Evolutionary conservation across 306 rosid species (phyloP).

Genomic region (Casuarina equisetifolia): DNA sequence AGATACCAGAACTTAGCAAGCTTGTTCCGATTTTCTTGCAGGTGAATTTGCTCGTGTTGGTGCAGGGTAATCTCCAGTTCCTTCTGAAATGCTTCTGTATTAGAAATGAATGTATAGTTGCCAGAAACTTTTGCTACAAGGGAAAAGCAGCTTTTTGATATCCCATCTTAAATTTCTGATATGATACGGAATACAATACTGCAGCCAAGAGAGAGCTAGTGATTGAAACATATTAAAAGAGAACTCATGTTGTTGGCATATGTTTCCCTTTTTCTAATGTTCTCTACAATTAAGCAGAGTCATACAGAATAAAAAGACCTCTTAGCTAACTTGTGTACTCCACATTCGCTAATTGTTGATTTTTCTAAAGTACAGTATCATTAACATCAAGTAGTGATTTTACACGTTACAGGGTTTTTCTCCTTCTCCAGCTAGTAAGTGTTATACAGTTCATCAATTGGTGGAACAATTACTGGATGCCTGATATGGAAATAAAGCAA

Average conservation of each 20-base stretch:
- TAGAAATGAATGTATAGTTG: constrained; percentile 1
- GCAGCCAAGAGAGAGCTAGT: not conserved
- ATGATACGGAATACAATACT: not conserved
- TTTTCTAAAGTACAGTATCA: not conserved
- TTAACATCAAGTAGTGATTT: constrained; percentile 19
- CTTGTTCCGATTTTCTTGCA: constrained; percentile 33
- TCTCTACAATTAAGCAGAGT: not conserved
- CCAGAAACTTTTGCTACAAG: not conserved
- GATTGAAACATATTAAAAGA: not conserved
- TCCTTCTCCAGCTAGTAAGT: constrained; percentile 69
- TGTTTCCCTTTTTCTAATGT: not conserved
- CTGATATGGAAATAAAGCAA: constrained; percentile 58
- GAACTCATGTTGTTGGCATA: not conserved
- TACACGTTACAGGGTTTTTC: constrained; percentile 44
- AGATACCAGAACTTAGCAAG: not conserved
- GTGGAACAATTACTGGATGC: constrained; percentile 92
- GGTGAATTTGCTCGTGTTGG: constrained; percentile 88
- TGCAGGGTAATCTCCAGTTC: constrained; percentile 62
- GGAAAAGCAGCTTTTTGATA: no score
- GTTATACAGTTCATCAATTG: constrained; percentile 76
- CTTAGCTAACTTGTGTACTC: not conserved
- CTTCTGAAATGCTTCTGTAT: constrained; percentile 11
- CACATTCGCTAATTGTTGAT: not conserved
- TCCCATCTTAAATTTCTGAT: not conserved
- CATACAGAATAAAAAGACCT: not conserved